These are phyloP conservation scores for Auricularia sp. DNA, from an alignment of 768 basidiomycete genomes.

Conservation along the genomic window DNA sequence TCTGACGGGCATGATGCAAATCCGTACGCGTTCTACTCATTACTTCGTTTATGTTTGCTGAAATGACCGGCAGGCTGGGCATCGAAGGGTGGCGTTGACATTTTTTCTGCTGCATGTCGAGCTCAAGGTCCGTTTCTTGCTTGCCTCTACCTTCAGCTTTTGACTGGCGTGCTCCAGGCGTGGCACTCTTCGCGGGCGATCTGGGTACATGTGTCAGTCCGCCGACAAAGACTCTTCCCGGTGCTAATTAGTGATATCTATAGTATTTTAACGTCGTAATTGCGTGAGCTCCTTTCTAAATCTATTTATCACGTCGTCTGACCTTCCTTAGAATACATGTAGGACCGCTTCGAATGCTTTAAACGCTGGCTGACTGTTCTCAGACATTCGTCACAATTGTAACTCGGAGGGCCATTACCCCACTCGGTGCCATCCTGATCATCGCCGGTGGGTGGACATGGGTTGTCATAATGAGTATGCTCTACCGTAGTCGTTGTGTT, in stretches of 20 bases:
- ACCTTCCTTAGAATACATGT: too few species aligned
- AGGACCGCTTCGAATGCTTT: too few species aligned
- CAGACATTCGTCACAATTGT: background rate
- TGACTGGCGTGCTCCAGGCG: background rate
- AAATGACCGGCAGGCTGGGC: background rate
- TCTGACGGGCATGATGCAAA: background rate
- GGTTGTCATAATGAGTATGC: background rate
- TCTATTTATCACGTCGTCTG: background rate
- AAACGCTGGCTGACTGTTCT: background rate
- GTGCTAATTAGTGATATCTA: background rate
- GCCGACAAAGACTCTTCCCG: background rate
- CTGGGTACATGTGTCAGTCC: background rate
- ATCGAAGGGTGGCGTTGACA: background rate
- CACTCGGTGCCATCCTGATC: background rate
- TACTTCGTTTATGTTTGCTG: background rate
- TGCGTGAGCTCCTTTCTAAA: background rate
- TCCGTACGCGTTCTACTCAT: background rate
- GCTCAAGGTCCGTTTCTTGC: background rate
- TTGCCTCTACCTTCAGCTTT: background rate
- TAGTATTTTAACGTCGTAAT: background rate
- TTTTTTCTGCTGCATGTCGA: background rate
- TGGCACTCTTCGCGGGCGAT: background rate
- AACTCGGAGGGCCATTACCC: background rate
- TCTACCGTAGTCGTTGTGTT: background rate
- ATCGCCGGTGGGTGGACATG: background rate